Evolutionary conservation across 345 rosid species (phyloP).

Genomic region (Viola odorata): DNA sequence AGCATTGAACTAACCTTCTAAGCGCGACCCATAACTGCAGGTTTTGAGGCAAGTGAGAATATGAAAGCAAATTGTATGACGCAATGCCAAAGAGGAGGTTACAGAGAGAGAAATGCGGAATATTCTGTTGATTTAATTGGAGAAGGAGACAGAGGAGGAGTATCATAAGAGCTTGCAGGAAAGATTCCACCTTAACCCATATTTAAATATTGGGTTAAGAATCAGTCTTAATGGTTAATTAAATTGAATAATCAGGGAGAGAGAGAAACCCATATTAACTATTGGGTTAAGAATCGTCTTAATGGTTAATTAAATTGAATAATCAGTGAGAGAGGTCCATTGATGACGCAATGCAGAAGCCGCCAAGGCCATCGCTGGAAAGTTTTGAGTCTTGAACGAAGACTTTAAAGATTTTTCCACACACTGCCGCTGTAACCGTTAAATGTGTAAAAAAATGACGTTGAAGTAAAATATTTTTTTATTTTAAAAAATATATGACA

Average conservation of each 20-base stretch:
- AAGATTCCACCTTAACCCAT: background rate
- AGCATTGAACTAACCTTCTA: too few relatives aligned
- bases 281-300: background rate
- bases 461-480: too few relatives aligned
- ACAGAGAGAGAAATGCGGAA: too few relatives aligned
- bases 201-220: background rate
- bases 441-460: too few relatives aligned
- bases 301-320: background rate
- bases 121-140: too few relatives aligned
- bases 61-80: too few relatives aligned
- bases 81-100: too few relatives aligned
- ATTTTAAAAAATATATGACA: too few relatives aligned
- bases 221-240: background rate
- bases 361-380: conserved; percentile 14
- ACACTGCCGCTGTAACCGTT: too few relatives aligned
- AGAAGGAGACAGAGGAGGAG: too few relatives aligned
- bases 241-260: background rate
- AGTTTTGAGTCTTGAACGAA: conserved; percentile 13
- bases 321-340: background rate
- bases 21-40: too few relatives aligned
- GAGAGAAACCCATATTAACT: background rate
- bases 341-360: conserved; percentile 4
- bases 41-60: too few relatives aligned
- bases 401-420: background rate
- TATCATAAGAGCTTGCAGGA: background rate